Evolutionary conservation across 805 yeast genomes (phyloP), one percentile per base, ranked within the genome.

Genomic region (Barnettozyma wickerhamii): DNA sequence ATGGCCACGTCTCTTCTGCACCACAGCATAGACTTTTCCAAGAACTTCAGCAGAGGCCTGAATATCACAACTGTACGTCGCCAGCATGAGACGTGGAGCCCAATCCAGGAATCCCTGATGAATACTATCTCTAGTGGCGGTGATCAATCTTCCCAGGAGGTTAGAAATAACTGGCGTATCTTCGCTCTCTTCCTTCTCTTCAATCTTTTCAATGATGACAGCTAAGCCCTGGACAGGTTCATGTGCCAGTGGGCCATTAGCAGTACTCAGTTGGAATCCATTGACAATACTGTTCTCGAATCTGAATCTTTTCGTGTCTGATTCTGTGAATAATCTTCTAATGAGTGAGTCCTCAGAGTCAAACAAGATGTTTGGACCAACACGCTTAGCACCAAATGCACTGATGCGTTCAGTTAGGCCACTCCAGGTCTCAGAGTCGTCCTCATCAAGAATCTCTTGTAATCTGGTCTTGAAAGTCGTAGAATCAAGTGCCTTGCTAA

Each of bases 1-100:
- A 38, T 75, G 66, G 21, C 99, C 99, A 30, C 85, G 81, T 54
- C 96, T 74, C 53, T 79, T 79, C 49, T 95, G 96, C 19, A 93
- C 87, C 15, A 91, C 98, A 0, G 89, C 93, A 58, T 93, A 93
- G 0, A 93, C 98, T 58, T 86, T 88, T 32, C 99, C 99, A 38
- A 93, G 68, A 0, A 88, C 97, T 48, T 93, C 99, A 0, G 96
- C 79, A 3, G 95, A 76, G 0, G 98, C 93, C 63, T 93, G 99
- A 50, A 93, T 86, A 50, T 91, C 97, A 69, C 97, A 90, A 0
- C 84, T 71, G 58, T 93, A 93, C 79, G 84, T 87, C 4, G 99
- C 99, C 53, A 95, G 73, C 78, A 84, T 81, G 35, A 93, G 62
- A 43, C 99, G 74, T 7, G 98, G 95, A 0, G 96, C 81, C 82